Percentiles rank a stretch among this genome's conserved stretches.
phyloP scores from a whole-genome alignment of 352 stramenopile genomes.

The Aphanomyces stellatus region DNA sequence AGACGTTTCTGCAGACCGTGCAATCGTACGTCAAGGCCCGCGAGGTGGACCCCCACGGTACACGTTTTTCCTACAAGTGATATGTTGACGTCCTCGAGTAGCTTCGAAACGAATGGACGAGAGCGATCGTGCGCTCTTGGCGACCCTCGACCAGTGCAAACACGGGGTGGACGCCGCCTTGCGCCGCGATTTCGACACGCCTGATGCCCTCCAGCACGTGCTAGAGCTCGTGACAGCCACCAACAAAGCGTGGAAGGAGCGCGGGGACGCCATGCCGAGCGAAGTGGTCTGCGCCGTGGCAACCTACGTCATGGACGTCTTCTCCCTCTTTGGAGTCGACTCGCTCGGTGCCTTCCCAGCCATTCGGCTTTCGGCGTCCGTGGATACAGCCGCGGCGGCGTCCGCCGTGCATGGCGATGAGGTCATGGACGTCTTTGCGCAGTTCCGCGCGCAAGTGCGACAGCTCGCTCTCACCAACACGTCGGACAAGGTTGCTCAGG shows the following conservation, averaged over 20 bases:
- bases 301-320: slow-evolving; percentile 55
- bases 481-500: slow-evolving; percentile 28
- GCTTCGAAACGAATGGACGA: slow-evolving; percentile 40
- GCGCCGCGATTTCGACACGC: slow-evolving; percentile 86
- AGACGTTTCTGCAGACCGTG: slow-evolving; percentile 55
- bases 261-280: slow-evolving; percentile 28
- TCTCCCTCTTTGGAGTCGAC: slow-evolving; percentile 61
- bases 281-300: slow-evolving; percentile 51
- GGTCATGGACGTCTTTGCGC: slow-evolving; percentile 40
- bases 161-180: slow-evolving; percentile 50
- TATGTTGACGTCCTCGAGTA: not conserved
- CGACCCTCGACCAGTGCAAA: slow-evolving; percentile 41
- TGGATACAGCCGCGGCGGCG: not conserved
- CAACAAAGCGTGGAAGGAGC: slow-evolving; percentile 51
- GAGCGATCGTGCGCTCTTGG: slow-evolving; percentile 49
- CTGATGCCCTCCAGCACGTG: slow-evolving; percentile 51
- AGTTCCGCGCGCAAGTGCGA: slow-evolving; percentile 55
- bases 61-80: slow-evolving; percentile 14
- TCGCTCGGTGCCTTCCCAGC: slow-evolving; percentile 47
- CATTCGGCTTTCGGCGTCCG: slow-evolving; percentile 13
- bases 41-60: not conserved
- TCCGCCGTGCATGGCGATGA: slow-evolving; percentile 22
- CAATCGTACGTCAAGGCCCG: slow-evolving; percentile 27
- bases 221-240: slow-evolving; percentile 54
- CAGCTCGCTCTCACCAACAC: slow-evolving; percentile 46